phyloP scores from a whole-genome alignment of 2,329 filamentous ascomycete species.

The Fusarium sp. region DNA sequence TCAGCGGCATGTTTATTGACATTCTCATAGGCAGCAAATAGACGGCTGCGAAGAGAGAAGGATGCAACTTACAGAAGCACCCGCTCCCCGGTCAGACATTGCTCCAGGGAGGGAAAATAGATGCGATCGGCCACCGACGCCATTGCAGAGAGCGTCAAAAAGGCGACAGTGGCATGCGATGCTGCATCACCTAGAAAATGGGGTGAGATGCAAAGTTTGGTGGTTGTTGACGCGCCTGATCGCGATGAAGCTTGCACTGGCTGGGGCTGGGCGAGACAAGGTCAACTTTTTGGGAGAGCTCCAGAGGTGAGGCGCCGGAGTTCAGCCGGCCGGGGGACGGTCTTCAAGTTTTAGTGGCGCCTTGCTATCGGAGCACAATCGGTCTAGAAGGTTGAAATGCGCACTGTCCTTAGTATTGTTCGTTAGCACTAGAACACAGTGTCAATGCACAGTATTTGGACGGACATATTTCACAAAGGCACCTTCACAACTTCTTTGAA shows the following conservation, averaged over 20 bases:
- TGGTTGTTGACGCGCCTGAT: conserved; percentile 51
- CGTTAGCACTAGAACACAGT: neutral
- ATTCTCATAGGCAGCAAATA: conserved; percentile 21
- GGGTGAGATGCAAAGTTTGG: conserved; percentile 44
- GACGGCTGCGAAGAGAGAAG: conserved; percentile 17
- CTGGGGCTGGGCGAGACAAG: conserved; percentile 26
- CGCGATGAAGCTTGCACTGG: conserved; percentile 45
- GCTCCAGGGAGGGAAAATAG: conserved; percentile 88
- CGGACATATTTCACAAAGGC: conserved; percentile 19
- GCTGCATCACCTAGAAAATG: conserved; percentile 51
- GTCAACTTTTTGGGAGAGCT: conserved; percentile 50
- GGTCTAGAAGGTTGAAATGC: conserved; percentile 10
- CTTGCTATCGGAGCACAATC: conserved; percentile 39
- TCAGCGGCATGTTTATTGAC: conserved; percentile 41
- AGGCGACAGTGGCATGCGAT: conserved; percentile 53
- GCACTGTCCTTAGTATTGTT: conserved; percentile 29
- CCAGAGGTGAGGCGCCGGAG: conserved; percentile 32
- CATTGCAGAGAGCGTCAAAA: conserved; percentile 72
- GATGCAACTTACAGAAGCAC: conserved; percentile 77
- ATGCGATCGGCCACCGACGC: conserved; percentile 75
- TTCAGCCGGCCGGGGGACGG: conserved; percentile 38
- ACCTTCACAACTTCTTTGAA: conserved; percentile 36
- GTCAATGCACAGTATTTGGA: neutral
- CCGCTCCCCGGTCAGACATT: conserved; percentile 84
- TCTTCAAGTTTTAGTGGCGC: conserved; percentile 8